phyloP scores from a whole-genome alignment of 306 rosid species.

The Malus domestica region DNA sequence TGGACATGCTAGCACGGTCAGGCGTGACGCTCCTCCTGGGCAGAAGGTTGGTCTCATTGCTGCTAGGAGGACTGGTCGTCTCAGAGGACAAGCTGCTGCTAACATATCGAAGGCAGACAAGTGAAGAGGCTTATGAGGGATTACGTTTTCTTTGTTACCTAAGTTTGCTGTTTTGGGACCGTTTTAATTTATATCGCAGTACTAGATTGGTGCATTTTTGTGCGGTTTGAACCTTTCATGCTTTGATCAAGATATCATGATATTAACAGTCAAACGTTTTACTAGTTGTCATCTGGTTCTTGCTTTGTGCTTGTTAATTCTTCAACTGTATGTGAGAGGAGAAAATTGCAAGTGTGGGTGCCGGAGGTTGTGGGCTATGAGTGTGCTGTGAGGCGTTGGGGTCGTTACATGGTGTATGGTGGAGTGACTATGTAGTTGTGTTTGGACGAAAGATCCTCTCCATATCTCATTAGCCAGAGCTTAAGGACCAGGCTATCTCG shows the following conservation, averaged over 20 bases:
- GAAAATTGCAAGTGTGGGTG: too few relatives aligned
- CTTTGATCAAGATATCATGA: not conserved
- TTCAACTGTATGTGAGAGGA: too few relatives aligned
- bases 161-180: not conserved
- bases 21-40: conserved; percentile 19
- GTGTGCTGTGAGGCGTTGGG: too few relatives aligned
- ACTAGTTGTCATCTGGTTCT: not conserved
- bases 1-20: conserved; percentile 19
- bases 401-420: too few relatives aligned
- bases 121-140: not conserved
- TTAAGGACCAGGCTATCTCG: too few relatives aligned
- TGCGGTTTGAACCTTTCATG: not conserved
- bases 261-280: not conserved
- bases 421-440: too few relatives aligned
- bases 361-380: too few relatives aligned
- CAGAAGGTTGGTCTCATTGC: conserved; percentile 21
- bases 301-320: not conserved
- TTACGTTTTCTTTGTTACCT: not conserved
- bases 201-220: not conserved
- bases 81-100: conserved; percentile 12
- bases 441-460: too few relatives aligned
- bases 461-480: too few relatives aligned
- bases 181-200: not conserved
- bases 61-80: conserved; percentile 17
- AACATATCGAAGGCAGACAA: conserved; percentile 1